Base-by-base conservation (phyloP, 768 basidiomycete genomes). In the Leccinum longicurvipes region DNA sequence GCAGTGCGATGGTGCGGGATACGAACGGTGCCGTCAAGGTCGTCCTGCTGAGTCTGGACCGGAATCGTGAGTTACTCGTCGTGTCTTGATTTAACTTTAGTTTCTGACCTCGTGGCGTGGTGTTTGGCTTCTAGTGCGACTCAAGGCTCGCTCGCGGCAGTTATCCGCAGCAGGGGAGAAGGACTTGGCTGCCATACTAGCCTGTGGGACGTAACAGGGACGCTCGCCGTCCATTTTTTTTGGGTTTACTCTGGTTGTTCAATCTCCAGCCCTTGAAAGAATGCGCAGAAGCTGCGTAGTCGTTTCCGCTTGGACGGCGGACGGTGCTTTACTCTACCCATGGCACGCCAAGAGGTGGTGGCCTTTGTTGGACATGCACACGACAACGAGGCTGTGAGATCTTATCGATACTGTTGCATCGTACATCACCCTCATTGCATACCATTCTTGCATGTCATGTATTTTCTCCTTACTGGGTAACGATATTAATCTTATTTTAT, bases 101-200 rank as follows among this genome's bases (percentile, higher is more conserved):
- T 41, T 51, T 31, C 47, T 59, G 57, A 61, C 52, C 44, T 55
- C 46, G 41, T 34, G 31, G n/a, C 51, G 24, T 36, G 31, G 17
- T 7, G 44, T 45, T 55, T n/a, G 54, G 15, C 61, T 4, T n/a
- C 46, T 45, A 93, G 91, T 98, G 61, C 90, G 95, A 15, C 76
- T 98, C 59, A 96, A 95, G 70, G 91, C 95, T 15, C 85, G 92
- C 17, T 86, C 92, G 12, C 80, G 91, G 63, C 89, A 93, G 58
- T 78, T 98, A 31, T 82, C 88, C 50, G 91, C 91, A 32, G 90
- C 89, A 9, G 85, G 84, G 68, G 92, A 97, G 73, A 88, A 83
- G 65, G 95, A 95, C 60, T 77, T 98, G 60, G 90, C 86, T 3
- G 69, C 77, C 46, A 80, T 96, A 54, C 76, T 96, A 31, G 74